Base-by-base conservation (phyloP, 228 moss, liverwort and hornwort species). In the Sphagnum magellanicum region DNA sequence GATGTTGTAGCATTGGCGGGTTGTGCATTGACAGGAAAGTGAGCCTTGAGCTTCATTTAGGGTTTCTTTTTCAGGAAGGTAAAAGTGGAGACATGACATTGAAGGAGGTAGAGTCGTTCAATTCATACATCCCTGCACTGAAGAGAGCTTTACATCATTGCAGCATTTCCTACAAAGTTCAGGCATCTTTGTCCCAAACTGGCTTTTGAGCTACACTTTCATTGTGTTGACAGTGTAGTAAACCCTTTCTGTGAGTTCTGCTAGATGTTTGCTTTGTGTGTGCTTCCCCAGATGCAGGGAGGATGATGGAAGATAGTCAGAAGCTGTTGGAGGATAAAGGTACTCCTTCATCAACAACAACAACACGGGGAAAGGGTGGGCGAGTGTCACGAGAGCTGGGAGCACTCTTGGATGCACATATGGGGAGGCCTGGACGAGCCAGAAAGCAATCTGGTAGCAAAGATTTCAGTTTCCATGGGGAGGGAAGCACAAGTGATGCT, bases 341-440 rank as follows among this genome's bases (percentile, higher is more conserved):
- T 66, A 13, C 71, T 49, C 60, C 61, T 48, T 16, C 52, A 55
- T 60, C 60, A 51, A 10, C 17, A 16, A 60, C 67, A 16, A 61
- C 16, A 53, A 47, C 16, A 53, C 50, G 70, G 75, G 53, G 74
- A 73, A 83, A 74, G 60, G 64, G 72, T 51, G 71, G 74, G 10
- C 71, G 79, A 67, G 71, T 74, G 0, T 76, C 79, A 5, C 71
- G 83, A 59, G 83, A 83, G 73, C 76, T 83, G 11, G 83, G 83
- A 53, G 74, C 83, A 50, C 73, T 83, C 50, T 66, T 83, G 55
- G 78, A 83, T 74, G 76, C 61, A 6, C 73, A 67, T 49, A 74
- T 74, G 50, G 75, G 53, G 14, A 68, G 76, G 53, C 74, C 67
- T 64, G 66, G 78, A 61, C 78, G 50, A 66, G 70, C 49, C 63